Evolutionary conservation across 75 land plant species (phyloP).

Genomic region (Chamaecyparis obtusa): DNA sequence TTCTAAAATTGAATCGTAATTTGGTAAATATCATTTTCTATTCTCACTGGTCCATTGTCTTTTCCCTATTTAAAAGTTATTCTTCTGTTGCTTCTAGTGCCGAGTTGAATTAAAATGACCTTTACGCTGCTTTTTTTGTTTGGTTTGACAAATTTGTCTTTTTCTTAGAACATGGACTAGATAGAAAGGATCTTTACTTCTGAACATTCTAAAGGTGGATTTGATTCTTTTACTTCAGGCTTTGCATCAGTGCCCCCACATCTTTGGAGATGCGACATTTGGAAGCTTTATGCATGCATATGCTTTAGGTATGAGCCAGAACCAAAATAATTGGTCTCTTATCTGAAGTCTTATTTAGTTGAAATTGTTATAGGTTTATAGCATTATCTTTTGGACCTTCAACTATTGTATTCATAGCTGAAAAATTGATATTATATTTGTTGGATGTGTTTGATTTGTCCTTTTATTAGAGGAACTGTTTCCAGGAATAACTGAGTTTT

Average conservation of each 20-base stretch:
- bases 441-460: too few species aligned
- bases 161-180: not conserved
- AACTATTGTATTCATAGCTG: not conserved
- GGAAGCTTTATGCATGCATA: slow-evolving; percentile 76
- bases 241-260: slow-evolving; percentile 44
- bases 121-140: not conserved
- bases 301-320: slow-evolving; percentile 54
- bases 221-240: slow-evolving; percentile 46
- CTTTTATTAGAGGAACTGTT: not conserved
- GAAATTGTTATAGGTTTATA: not conserved
- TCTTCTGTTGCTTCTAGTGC: not conserved
- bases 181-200: not conserved
- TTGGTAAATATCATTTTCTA: not conserved
- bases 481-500: not conserved
- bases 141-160: not conserved
- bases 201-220: not conserved
- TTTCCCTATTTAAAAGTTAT: not conserved
- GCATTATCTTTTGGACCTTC: not conserved
- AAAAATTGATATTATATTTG: not conserved
- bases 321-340: not conserved
- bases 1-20: not conserved
- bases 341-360: slow-evolving; percentile 6
- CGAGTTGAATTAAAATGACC: not conserved
- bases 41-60: not conserved
- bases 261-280: slow-evolving; percentile 40